These are phyloP conservation scores for Dioscorea alata DNA, from an alignment of 106 monocot genomes.

Conservation along the genomic window DNA sequence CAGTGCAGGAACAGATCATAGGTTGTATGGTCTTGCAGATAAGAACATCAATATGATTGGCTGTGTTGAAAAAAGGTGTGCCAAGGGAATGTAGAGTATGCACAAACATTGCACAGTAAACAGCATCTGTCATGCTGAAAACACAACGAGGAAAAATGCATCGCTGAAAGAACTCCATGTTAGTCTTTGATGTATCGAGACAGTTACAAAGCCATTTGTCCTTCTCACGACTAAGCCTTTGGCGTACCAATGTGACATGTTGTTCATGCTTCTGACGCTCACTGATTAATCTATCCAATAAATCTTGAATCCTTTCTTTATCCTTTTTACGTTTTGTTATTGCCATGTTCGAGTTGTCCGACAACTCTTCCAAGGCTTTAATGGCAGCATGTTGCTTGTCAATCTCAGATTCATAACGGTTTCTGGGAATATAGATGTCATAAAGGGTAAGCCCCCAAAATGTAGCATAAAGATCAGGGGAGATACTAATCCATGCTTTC, in stretches of 20 bases:
- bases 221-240: constrained; percentile 69
- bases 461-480: constrained; percentile 89
- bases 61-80: constrained; percentile 93
- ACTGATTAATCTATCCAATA: constrained; percentile 65
- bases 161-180: constrained; percentile 95
- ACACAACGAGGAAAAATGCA: constrained; percentile 92
- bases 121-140: constrained; percentile 93
- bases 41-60: constrained; percentile 91
- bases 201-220: constrained; percentile 87
- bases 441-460: constrained; percentile 98
- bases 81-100: constrained; percentile 88
- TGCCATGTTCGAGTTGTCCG: constrained; percentile 89
- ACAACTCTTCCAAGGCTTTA: constrained; percentile 84
- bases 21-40: constrained; percentile 92
- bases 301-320: constrained; percentile 89
- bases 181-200: constrained; percentile 78
- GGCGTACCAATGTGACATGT: constrained; percentile 79
- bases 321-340: constrained; percentile 97
- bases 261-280: constrained; percentile 89
- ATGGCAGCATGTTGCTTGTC: constrained; percentile 78
- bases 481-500: constrained; percentile 91
- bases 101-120: constrained; percentile 90
- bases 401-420: constrained; percentile 85
- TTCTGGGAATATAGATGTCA: constrained; percentile 89
- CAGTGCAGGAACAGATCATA: constrained; percentile 98